Evolutionary conservation across 768 basidiomycete species (phyloP).

Genomic region (Lactarius hengduanensis): DNA sequence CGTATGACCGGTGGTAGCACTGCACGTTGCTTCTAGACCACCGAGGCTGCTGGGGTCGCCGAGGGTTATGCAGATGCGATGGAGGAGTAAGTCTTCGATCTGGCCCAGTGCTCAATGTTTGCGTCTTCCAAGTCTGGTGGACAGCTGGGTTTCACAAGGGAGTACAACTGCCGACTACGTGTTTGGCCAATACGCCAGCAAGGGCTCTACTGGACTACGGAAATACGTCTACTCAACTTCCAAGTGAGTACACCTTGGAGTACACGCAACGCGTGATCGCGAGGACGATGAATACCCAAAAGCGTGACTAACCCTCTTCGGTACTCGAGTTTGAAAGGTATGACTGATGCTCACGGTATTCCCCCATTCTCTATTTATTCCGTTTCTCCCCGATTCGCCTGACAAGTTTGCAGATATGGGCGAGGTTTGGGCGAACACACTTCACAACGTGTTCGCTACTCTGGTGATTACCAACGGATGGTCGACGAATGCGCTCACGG

Average conservation of each 20-base stretch:
- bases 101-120: no score
- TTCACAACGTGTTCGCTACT: conserved; percentile 39
- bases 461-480: conserved; percentile 34
- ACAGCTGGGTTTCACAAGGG: conserved; percentile 41
- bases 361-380: conserved; percentile 6
- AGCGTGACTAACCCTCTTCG: conserved; percentile 42
- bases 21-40: conserved; percentile 58
- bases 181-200: conserved; percentile 54
- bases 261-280: conserved; percentile 32
- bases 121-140: conserved; percentile 10
- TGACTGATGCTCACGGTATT: conserved; percentile 50
- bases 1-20: conserved; percentile 46
- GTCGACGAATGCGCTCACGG: conserved; percentile 25
- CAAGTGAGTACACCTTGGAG: conserved; percentile 34
- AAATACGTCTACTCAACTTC: conserved; percentile 57
- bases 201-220: conserved; percentile 52
- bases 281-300: not conserved
- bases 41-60: conserved; percentile 57
- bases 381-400: not conserved
- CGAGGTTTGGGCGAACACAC: conserved; percentile 53
- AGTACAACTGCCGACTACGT: conserved; percentile 38
- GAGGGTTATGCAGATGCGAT: conserved; percentile 34
- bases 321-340: conserved; percentile 40
- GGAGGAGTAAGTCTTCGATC: conserved; percentile 29
- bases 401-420: conserved; percentile 44